A percentile compares a stretch with the other conserved stretches of the same genome.
phyloP scores from a whole-genome alignment of 805 yeast genomes.

The Cyberlindnera americana region DNA sequence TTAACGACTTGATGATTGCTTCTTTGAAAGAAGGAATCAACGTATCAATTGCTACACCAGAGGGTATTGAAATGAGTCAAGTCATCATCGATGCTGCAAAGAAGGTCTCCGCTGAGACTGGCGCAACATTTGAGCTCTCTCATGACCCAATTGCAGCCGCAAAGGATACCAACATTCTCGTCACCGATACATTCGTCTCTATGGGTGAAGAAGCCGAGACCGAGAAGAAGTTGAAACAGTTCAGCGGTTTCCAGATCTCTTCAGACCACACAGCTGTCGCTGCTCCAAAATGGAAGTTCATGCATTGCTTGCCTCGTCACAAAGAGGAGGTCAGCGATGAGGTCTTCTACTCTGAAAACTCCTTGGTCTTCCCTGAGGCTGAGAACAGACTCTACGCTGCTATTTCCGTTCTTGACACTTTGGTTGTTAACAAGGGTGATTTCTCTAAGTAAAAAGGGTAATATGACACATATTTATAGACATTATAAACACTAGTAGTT shows the following conservation, averaged over 20 bases:
- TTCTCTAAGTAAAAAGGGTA: conserved; percentile 25
- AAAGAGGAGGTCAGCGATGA: conserved; percentile 92
- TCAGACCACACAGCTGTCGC: conserved; percentile 56
- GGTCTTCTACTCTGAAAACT: conserved; percentile 78
- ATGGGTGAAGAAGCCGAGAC: conserved; percentile 96
- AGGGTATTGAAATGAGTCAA: conserved; percentile 59
- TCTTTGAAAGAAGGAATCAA: conserved; percentile 79
- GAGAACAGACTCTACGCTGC: conserved; percentile 97
- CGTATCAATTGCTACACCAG: conserved; percentile 82
- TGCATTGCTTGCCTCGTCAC: conserved; percentile 98
- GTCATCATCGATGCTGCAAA: conserved; percentile 53
- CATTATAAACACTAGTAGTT: no score
- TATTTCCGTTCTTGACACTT: conserved; percentile 86
- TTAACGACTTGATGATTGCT: conserved; percentile 89
- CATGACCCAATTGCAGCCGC: conserved; percentile 78
- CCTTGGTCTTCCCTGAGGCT: conserved; percentile 92
- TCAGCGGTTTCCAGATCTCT: conserved; percentile 83
- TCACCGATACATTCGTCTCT: conserved; percentile 95
- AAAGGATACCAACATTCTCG: conserved; percentile 71
- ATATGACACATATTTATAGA: no score
- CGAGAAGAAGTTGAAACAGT: conserved; percentile 66
- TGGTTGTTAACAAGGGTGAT: conserved; percentile 80
- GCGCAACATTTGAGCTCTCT: conserved; percentile 51
- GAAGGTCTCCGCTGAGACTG: conserved; percentile 47
- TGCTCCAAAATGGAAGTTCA: conserved; percentile 78